phyloP scores from a whole-genome alignment of 495 filamentous ascomycete species.

The Zalerion maritima region DNA sequence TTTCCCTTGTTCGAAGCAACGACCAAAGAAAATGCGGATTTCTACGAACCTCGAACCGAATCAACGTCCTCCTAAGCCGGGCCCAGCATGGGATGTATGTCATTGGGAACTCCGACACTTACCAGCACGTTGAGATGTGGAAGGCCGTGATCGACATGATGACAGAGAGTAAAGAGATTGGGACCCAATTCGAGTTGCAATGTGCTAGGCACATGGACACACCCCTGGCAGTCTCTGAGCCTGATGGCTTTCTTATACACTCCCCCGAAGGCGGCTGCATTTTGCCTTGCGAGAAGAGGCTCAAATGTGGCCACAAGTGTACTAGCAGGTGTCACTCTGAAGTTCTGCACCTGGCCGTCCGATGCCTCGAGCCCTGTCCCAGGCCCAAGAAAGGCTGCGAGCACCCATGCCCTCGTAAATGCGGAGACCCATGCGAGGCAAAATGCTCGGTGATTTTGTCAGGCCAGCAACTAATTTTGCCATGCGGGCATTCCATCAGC shows the following conservation, averaged over 20 bases:
- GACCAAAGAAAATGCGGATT: constrained; percentile 50
- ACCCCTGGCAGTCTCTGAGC: constrained; percentile 36
- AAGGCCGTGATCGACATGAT: constrained; percentile 44
- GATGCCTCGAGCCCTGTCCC: constrained; percentile 47
- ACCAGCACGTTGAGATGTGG: constrained; percentile 52
- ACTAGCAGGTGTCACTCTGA: constrained; percentile 55
- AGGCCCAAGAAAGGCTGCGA: constrained; percentile 40
- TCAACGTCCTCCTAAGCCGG: constrained; percentile 64
- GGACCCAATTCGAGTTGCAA: constrained; percentile 36
- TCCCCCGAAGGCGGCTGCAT: constrained; percentile 63
- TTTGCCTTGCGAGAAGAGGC: constrained; percentile 39
- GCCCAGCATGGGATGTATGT: constrained; percentile 78
- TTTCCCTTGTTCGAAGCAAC: constrained; percentile 73
- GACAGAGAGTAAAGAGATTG: constrained; percentile 32
- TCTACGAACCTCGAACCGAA: constrained; percentile 56
- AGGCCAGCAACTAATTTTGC: constrained; percentile 25
- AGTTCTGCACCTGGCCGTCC: constrained; percentile 44
- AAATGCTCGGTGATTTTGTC: constrained; percentile 29
- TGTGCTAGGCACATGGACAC: constrained; percentile 56
- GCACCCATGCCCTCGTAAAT: constrained; percentile 45
- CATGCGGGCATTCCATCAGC: constrained; percentile 43
- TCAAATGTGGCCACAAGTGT: constrained; percentile 64
- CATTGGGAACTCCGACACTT: constrained; percentile 55
- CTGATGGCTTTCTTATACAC: constrained; percentile 45
- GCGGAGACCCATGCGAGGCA: constrained; percentile 42